These are phyloP conservation scores for Macrolepiota albuminosa DNA, from an alignment of 768 basidiomycete genomes.

Conservation along the genomic window DNA sequence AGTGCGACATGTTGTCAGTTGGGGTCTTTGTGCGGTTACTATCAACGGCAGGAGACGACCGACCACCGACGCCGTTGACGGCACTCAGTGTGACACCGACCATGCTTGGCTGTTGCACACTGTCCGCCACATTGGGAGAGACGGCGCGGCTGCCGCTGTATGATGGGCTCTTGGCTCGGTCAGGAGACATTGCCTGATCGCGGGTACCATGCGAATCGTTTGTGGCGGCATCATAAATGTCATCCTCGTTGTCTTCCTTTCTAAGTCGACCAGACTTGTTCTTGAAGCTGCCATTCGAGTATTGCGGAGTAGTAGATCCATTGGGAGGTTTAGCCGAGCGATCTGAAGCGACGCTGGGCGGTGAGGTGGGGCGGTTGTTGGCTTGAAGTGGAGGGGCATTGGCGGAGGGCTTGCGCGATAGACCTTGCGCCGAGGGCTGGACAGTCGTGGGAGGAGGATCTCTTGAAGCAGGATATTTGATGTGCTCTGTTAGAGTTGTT, in stretches of 20 bases:
- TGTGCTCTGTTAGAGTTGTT: constrained; percentile 19
- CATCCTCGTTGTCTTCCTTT: constrained; percentile 49
- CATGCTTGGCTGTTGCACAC: constrained; percentile 42
- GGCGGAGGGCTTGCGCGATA: constrained; percentile 42
- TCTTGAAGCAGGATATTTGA: constrained; percentile 21
- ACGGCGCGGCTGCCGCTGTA: constrained; percentile 46
- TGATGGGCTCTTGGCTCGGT: constrained; percentile 57
- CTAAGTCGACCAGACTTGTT: constrained; percentile 50
- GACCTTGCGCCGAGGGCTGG: constrained; percentile 10
- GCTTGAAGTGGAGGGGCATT: constrained; percentile 25
- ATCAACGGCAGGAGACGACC: constrained; percentile 42
- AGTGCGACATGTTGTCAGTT: constrained; percentile 32
- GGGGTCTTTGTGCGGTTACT: constrained; percentile 46
- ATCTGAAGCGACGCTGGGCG: constrained; percentile 51
- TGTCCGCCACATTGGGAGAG: constrained; percentile 44
- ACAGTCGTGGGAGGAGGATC: constrained; percentile 17
- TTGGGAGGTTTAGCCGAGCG: constrained; percentile 42
- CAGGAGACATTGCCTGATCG: constrained; percentile 54
- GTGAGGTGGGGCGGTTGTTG: constrained; percentile 62
- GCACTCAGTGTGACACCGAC: constrained; percentile 45
- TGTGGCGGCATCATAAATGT: constrained; percentile 44
- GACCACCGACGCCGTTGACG: constrained; percentile 39
- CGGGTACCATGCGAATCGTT: constrained; percentile 33
- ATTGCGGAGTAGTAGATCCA: constrained; percentile 30
- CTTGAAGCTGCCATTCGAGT: constrained; percentile 36